Percentiles rank a stretch among this genome's conserved stretches.
phyloP scores from a whole-genome alignment of 768 basidiomycete genomes.

The Clitopilus hobsonii region DNA sequence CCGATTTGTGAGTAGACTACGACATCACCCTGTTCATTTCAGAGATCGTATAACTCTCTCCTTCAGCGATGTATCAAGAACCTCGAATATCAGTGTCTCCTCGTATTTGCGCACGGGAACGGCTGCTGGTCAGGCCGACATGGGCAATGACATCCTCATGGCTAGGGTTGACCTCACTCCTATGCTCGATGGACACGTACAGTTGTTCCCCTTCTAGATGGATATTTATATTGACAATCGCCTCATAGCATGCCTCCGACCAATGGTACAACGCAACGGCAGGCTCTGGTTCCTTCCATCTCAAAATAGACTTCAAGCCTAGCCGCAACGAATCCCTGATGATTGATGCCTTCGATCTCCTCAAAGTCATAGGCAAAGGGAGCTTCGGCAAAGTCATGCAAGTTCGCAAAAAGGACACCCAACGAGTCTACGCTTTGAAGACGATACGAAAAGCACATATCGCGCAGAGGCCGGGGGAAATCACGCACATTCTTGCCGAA shows the following conservation, averaged over 20 bases:
- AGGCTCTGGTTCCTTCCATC: conserved; percentile 88
- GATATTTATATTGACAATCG: too few species aligned
- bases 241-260: conserved; percentile 83
- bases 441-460: conserved; percentile 98
- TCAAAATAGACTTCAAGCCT: conserved; percentile 93
- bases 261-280: conserved; percentile 86
- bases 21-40: conserved; percentile 1
- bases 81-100: conserved; percentile 87
- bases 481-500: conserved; percentile 97
- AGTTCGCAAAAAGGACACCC: conserved; percentile 97
- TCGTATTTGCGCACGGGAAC: conserved; percentile 81
- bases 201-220: conserved; percentile 17
- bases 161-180: conserved; percentile 90
- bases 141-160: conserved; percentile 96
- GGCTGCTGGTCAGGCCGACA: conserved; percentile 77
- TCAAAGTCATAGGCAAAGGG: conserved; percentile 98
- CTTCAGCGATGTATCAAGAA: conserved; percentile 87
- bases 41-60: neutral
- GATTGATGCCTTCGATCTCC: conserved; percentile 95
- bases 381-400: conserved; percentile 99
- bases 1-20: conserved; percentile 74
- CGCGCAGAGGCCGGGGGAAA: conserved; percentile 92
- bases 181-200: conserved; percentile 70
- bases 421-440: conserved; percentile 96
- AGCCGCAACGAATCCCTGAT: conserved; percentile 78